A percentile compares a stretch with the other conserved stretches of the same genome.
Conservation (phyloP, 2,329 filamentous ascomycete species). For the Fusarium algeriense region DNA sequence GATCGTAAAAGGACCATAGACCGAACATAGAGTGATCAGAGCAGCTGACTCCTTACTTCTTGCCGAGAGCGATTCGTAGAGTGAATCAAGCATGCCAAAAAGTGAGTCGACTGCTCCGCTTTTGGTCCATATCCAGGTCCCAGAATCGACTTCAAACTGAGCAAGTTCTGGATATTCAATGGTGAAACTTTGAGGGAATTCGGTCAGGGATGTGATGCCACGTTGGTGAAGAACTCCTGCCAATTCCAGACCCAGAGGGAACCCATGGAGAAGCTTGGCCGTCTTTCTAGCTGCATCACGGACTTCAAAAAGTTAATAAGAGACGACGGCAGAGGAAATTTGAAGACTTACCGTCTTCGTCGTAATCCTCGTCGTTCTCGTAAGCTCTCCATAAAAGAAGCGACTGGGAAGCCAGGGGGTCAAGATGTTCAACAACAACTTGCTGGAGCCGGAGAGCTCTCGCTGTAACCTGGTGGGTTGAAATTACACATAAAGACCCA, state of each 20-base stretch:
- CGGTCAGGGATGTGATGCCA: neutral
- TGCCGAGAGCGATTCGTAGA: neutral
- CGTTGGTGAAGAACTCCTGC: neutral
- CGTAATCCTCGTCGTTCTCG: rapidly evolving
- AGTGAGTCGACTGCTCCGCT: neutral
- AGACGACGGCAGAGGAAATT: neutral
- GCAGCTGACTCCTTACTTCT: neutral
- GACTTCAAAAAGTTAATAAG: neutral
- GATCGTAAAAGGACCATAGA: neutral
- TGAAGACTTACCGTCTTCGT: neutral
- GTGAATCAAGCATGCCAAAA: neutral
- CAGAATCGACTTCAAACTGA: neutral
- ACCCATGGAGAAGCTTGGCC: neutral
- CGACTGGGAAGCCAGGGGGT: neutral
- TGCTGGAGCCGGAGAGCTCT: rapidly evolving
- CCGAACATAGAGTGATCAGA: neutral
- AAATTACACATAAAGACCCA: neutral
- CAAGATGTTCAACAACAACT: neutral
- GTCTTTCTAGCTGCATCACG: neutral
- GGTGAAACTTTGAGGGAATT: neutral
- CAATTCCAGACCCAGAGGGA: neutral
- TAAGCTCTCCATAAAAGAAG: neutral
- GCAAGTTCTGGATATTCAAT: neutral
- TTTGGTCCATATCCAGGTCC: neutral
- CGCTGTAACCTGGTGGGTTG: neutral